phyloP scores from a whole-genome alignment of 805 yeast genomes.

The Grigorovia yakushimaensis region DNA sequence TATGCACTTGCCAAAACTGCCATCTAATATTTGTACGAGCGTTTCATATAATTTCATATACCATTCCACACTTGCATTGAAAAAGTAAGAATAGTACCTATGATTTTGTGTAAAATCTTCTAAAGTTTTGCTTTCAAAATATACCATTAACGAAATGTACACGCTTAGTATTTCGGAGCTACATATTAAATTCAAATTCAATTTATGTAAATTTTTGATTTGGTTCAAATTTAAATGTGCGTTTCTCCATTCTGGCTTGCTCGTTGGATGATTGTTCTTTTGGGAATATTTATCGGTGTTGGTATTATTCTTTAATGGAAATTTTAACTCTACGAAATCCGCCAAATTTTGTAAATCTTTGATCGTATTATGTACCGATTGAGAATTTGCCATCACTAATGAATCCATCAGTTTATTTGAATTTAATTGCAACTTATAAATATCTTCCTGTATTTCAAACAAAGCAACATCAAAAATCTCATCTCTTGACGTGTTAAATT shows the following conservation, averaged over 20 bases:
- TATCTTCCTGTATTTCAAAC: constrained; percentile 8
- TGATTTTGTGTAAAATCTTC: constrained; percentile 3
- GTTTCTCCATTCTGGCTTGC: constrained; percentile 8
- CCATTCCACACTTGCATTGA: constrained; percentile 2
- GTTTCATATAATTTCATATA: constrained; percentile 4
- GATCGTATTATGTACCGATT: constrained; percentile 5
- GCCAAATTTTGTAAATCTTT: constrained; percentile 6
- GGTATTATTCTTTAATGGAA: constrained; percentile 6
- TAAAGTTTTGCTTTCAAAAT: constrained; percentile 11
- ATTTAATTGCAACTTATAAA: constrained; percentile 10
- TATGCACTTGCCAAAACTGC: constrained; percentile 1
- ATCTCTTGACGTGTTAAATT: too few species aligned
- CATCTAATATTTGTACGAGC: constrained; percentile 6
- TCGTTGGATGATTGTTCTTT: too few species aligned
- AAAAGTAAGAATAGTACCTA: constrained; percentile 6
- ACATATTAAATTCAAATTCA: constrained; percentile 11
- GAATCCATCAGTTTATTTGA: constrained; percentile 6
- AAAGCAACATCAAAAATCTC: constrained; percentile 3
- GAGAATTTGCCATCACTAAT: neutral
- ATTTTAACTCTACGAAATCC: constrained; percentile 6
- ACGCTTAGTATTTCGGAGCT: constrained; percentile 5
- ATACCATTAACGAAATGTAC: constrained; percentile 4
- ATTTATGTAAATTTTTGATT: constrained; percentile 5
- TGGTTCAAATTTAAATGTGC: constrained; percentile 4
- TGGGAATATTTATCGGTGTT: neutral